Evolutionary conservation across 768 basidiomycete genomes (phyloP), one percentile per base, ranked within the genome.

Genomic region (Termitomyces sp.): DNA sequence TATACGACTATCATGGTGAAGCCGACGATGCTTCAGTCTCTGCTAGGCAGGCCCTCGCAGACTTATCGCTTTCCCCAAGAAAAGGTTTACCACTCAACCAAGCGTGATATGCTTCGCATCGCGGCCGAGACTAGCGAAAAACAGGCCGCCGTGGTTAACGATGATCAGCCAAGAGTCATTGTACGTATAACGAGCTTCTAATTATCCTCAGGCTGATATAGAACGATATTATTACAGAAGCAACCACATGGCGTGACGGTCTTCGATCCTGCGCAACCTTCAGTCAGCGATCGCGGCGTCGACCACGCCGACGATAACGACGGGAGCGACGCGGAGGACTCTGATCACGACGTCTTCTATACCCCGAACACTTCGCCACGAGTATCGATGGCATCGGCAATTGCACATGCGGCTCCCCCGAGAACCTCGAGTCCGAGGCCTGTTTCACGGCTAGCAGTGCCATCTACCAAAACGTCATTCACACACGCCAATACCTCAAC

Each of bases 41-140:
- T 89, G 44, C 75, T 91, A 43, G 79, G 82, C 51, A 67, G 75
- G 51, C 88, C 88, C 11, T 87, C 87, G 1, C 83, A 87, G 66
- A 71, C 77, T 0, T 90, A 90, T 67, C 64, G 70, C 9, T 71
- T 74, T 53, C 79, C 78, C 0, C 59, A 63, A 21, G 67, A 71
- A 56, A 78, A 76, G 63, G 73, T 78, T 5, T 83, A 82, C 62
- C 75, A 79, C 59, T 83, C 80, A 0, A 78, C 73, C 11, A 81
- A 78, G 65, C 65, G 72, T 54, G 76, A 80, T 51, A 75, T 85
- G 68, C 62, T 80, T 61, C 77, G 78, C 12, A 75, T 82, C 58
- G 80, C 80, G 2, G 71, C 77, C 44, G 73, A 71, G 58, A 62
- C 64, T 23, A 54, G 54, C 19, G 60, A 61, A 17, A 47, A 53